Evolutionary conservation across 108 stramenopile species (phyloP), one percentile per base, ranked within the genome.

Genomic region (Asterionellopsis glacialis): DNA sequence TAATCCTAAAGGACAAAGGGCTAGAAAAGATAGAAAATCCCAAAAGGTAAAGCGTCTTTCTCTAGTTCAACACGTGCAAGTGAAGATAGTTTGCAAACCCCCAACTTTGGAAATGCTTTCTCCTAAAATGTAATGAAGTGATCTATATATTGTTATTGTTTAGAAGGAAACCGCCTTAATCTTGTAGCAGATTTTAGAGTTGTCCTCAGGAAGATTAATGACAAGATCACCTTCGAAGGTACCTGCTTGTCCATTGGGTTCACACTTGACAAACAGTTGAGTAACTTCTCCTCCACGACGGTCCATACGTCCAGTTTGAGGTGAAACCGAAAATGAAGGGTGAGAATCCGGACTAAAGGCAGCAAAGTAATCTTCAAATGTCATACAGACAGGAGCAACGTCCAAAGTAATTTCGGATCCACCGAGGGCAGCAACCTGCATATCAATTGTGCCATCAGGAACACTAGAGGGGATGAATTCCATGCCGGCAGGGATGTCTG

Each of bases 291-390:
- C 91, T 19, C 83, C 83, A 27, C 91, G 72, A 48, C 91, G 79
- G 60, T 92, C 91, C 87, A 92, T 87, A 23, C 91, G 61, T 24
- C 91, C 91, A 11, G 74, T 71, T 11, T 68, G 51, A 0, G 91
- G 91, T 13, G 68, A 55, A 3, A 92, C 83, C 11, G 83, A 76
- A 38, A 92, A 71, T 14, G 82, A 87, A 27, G 87, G 91, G 56
- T 92, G 87, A 27, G 85, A 87, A 33, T 72, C 85, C 4, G 67
- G 0, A 0, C 82, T 55, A 61, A 88, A 92, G 19, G 77, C 76
- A 14, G 87, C 87, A 60, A 68, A 92, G 49, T 69, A 92, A 71
- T 92, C 91, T 68, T 92, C 91, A 65, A 87, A 92, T 15, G 81
- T 82, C 91, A 92, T 92, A 59, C 91, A 92, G 23, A 84, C 69